phyloP scores from a whole-genome alignment of 2,329 filamentous ascomycete genomes.

The Aspergillus awamori region DNA sequence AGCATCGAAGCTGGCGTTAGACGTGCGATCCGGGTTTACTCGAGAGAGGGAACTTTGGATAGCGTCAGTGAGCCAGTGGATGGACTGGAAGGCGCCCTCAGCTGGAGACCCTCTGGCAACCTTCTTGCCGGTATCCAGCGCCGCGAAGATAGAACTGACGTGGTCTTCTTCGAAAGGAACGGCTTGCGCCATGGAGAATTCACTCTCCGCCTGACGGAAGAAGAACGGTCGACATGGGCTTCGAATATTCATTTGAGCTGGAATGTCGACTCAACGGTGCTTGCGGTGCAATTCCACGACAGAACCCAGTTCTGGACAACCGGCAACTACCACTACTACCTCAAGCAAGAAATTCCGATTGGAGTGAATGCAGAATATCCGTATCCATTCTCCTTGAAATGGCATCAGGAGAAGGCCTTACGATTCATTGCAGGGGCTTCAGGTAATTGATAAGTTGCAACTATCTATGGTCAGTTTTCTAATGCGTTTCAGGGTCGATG shows the following conservation, averaged over 20 bases:
- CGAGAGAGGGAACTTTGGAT: conserved; percentile 84
- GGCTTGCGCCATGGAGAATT: conserved; percentile 97
- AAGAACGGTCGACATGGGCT: conserved; percentile 59
- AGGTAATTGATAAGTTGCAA: conserved; percentile 39
- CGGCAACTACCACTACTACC: conserved; percentile 97
- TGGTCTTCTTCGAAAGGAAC: conserved; percentile 96
- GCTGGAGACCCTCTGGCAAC: conserved; percentile 90
- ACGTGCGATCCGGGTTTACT: conserved; percentile 85
- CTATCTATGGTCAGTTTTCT: background rate
- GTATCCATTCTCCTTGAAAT: conserved; percentile 49
- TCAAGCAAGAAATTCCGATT: conserved; percentile 81
- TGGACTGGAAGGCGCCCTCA: conserved; percentile 80
- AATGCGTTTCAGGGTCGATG: conserved; percentile 47
- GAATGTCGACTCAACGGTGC: conserved; percentile 89
- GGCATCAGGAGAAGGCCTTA: conserved; percentile 86
- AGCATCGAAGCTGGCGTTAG: conserved; percentile 69
- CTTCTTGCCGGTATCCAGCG: conserved; percentile 85
- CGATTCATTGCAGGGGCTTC: conserved; percentile 61
- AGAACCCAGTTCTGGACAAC: conserved; percentile 93
- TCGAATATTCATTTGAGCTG: conserved; percentile 71
- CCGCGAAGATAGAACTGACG: conserved; percentile 67
- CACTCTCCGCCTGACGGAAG: conserved; percentile 67
- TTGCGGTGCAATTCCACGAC: conserved; percentile 76
- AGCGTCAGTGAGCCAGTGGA: conserved; percentile 95
- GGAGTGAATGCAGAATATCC: conserved; percentile 29